These are phyloP conservation scores for Paecilomyces fulvus DNA, from an alignment of 2,329 filamentous ascomycete species.

Conservation along the genomic window DNA sequence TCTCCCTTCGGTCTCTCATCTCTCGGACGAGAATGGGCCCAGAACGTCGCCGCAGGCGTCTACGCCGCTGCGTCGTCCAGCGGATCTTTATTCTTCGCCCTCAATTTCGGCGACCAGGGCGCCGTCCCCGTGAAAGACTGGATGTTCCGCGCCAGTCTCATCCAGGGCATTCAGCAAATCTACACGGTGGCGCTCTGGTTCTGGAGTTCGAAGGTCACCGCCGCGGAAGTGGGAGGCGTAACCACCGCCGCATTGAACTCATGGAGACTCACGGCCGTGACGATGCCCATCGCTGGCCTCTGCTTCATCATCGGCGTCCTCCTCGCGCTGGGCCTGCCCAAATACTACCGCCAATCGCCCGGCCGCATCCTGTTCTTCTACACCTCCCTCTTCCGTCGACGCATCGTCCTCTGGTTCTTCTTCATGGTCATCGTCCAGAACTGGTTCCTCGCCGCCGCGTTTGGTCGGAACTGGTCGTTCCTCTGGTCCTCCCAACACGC, in stretches of 20 bases:
- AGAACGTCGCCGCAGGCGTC: slow-evolving; percentile 47
- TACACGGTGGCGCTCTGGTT: slow-evolving; percentile 53
- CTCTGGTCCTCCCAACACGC: slow-evolving; percentile 46
- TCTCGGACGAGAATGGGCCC: slow-evolving; percentile 37
- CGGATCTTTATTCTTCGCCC: slow-evolving; percentile 52
- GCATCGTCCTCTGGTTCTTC: slow-evolving; percentile 55
- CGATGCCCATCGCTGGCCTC: slow-evolving; percentile 45
- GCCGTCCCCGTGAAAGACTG: slow-evolving; percentile 49
- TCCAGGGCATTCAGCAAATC: slow-evolving; percentile 54
- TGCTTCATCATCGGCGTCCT: slow-evolving; percentile 44
- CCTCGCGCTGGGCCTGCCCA: slow-evolving; percentile 48
- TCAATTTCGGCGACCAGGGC: slow-evolving; percentile 53
- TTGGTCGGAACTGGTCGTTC: slow-evolving; percentile 51
- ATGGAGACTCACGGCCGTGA: slow-evolving; percentile 36
- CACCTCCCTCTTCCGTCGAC: slow-evolving; percentile 45
- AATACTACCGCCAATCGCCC: slow-evolving; percentile 52
- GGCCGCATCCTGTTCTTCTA: slow-evolving; percentile 54
- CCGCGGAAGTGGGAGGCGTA: slow-evolving; percentile 10
- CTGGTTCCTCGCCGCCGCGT: slow-evolving; percentile 52
- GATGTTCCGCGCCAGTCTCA: slow-evolving; percentile 52
- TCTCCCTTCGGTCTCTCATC: slow-evolving; percentile 38
- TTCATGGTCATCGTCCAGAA: slow-evolving; percentile 51
- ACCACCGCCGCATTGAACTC: slow-evolving; percentile 14
- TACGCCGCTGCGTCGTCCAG: slow-evolving; percentile 50
- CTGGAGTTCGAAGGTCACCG: slow-evolving; percentile 47